These are phyloP conservation scores for Baudoinia panamericana DNA, from an alignment of 495 filamentous ascomycete genomes.

Conservation along the genomic window DNA sequence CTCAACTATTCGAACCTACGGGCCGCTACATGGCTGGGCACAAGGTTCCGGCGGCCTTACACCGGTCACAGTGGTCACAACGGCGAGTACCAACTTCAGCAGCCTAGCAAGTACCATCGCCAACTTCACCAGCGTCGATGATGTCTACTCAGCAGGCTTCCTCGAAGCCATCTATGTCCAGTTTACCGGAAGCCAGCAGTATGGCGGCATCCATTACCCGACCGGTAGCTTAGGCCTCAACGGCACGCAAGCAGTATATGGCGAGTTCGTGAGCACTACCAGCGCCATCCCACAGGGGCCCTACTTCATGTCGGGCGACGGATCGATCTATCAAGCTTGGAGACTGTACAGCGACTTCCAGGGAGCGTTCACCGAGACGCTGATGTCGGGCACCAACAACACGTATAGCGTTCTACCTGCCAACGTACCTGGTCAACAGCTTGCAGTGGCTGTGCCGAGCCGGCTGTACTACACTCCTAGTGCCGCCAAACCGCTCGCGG, in stretches of 20 bases:
- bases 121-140: constrained; percentile 17
- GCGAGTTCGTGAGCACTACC: constrained; percentile 1
- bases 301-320: constrained; percentile 31
- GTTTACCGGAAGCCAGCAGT: constrained; percentile 7
- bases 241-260: constrained; percentile 2
- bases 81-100: constrained; percentile 2
- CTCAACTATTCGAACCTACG: constrained; percentile 11
- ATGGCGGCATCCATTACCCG: background rate
- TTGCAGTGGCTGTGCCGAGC: constrained; percentile 40
- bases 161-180: constrained; percentile 22
- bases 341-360: constrained; percentile 37
- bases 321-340: constrained; percentile 34
- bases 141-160: constrained; percentile 27
- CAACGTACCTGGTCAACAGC: constrained; percentile 29
- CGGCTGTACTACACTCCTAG: constrained; percentile 36
- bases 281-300: constrained; percentile 28
- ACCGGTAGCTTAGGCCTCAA: constrained; percentile 1
- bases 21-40: constrained; percentile 1
- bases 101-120: constrained; percentile 7
- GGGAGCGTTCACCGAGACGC: constrained; percentile 35
- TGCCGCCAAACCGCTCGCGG: constrained; percentile 25
- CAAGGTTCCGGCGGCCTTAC: constrained; percentile 14
- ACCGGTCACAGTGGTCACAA: constrained; percentile 23
- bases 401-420: constrained; percentile 33
- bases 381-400: constrained; percentile 24